Evolutionary conservation across 208 protist species (phyloP), one percentile per base, ranked within the genome.

Genomic region (Crithidia brevicula): DNA sequence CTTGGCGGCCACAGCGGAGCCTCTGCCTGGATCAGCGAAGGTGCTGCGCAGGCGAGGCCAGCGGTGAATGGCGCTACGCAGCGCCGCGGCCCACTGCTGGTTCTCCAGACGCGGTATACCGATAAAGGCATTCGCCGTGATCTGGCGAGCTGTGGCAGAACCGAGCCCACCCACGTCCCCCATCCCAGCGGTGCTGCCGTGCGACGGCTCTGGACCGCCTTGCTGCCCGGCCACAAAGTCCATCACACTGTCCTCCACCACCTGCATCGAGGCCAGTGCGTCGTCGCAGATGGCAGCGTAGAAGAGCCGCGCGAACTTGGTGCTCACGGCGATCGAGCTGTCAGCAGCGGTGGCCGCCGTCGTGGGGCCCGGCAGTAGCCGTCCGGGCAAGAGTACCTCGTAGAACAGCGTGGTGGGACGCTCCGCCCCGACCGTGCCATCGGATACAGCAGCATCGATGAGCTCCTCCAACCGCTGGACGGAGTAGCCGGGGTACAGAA

Each of bases 401-500:
- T 93, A 93, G 79, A 80, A 83, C 25, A 93, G 57, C 52, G 81
- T 73, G 4, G 73, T 49, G 7, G 77, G 65, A 31, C 57, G 74
- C 51, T 88, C 75, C 15, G 70, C 20, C 28, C 23, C 51, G 50
- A 77, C 73, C 2, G 77, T 79, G 43, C 74, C 83, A n/a, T 88
- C 79, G 36, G 74, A 71, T 22, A 65, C 43, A 7, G 85, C 88
- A 2, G 81, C 76, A 10, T 73, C 51, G 15, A 94, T 64, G 25
- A 94, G 72, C 63, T 91, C 63, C 63, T 80, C 58, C 13, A 94
- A 27, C 6, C 56, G 70, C 30, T 50, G 20, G 30, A 74, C 20
- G 15, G 85, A 31, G 67, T 94, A 94, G 49, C 73, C 77, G 15
- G 88, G 88, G 72, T 86, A 94, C 81, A 94, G 89, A 57, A 74